Evolutionary conservation across 2,329 filamentous ascomycete species (phyloP).

Genomic region (Fusarium robinianum): DNA sequence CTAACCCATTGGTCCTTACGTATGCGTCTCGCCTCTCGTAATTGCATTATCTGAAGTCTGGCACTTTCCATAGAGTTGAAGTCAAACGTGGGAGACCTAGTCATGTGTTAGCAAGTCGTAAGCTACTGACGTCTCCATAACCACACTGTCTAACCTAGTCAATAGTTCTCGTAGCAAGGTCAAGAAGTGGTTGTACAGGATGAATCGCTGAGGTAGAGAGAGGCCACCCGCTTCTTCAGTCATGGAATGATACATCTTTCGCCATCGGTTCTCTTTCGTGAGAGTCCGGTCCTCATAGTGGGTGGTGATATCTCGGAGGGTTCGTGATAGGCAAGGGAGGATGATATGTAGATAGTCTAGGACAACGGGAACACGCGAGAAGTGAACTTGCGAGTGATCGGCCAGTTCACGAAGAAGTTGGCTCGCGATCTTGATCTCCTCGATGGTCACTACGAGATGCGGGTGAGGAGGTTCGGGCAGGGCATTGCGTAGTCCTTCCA

Average conservation of each 20-base stretch:
- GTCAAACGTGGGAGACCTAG: conserved; percentile 56
- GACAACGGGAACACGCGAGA: conserved; percentile 54
- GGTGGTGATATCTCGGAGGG: conserved; percentile 56
- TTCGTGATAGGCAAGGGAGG: conserved; percentile 58
- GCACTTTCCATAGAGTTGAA: conserved; percentile 57
- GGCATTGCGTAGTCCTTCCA: conserved; percentile 54
- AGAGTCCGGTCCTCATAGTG: conserved; percentile 57
- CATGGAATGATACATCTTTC: conserved; percentile 62
- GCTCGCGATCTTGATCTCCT: conserved; percentile 51
- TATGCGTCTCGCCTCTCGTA: conserved; percentile 59
- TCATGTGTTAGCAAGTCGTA: conserved; percentile 21
- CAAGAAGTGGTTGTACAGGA: conserved; percentile 61
- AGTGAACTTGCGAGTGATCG: conserved; percentile 58
- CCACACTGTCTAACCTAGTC: conserved; percentile 48
- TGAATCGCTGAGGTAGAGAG: conserved; percentile 56
- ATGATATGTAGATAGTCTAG: conserved; percentile 60
- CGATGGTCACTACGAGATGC: conserved; percentile 53
- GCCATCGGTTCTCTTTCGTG: conserved; percentile 57
- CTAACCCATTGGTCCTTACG: conserved; percentile 48
- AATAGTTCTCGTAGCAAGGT: conserved; percentile 55
- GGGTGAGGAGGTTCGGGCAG: conserved; percentile 51
- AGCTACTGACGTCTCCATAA: not conserved
- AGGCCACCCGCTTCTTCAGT: conserved; percentile 57
- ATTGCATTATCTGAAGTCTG: conserved; percentile 52
- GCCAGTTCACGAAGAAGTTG: conserved; percentile 58